phyloP scores from a whole-genome alignment of 352 stramenopile species.

The Pythium dissotocum region DNA sequence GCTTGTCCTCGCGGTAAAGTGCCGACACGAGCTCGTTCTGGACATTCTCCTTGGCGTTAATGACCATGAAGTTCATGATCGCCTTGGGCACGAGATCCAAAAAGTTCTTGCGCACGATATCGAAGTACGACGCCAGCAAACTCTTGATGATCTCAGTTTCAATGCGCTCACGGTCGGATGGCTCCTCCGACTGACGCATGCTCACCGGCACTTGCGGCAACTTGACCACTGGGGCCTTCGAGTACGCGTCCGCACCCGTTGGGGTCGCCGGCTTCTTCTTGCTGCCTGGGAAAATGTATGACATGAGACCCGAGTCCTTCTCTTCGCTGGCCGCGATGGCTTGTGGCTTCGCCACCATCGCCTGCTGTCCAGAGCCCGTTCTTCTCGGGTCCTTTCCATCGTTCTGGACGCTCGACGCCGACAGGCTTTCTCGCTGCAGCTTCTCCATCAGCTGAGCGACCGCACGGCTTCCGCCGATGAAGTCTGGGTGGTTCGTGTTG shows the following conservation, averaged over 20 bases:
- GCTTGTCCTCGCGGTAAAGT: constrained; percentile 96
- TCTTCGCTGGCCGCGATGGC: constrained; percentile 32
- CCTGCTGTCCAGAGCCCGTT: constrained; percentile 23
- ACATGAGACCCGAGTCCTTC: constrained; percentile 70
- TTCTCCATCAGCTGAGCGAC: constrained; percentile 96
- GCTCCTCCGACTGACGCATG: constrained; percentile 95
- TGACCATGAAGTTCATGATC: constrained; percentile 99
- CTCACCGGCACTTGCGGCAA: constrained; percentile 95
- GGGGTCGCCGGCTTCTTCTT: constrained; percentile 40
- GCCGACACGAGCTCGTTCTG: constrained; percentile 97
- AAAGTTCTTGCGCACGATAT: constrained; percentile 99
- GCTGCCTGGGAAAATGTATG: constrained; percentile 69
- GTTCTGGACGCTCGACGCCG: constrained; percentile 28
- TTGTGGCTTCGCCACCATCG: constrained; percentile 12
- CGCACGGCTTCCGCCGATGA: constrained; percentile 95
- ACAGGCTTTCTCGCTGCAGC: constrained; percentile 86
- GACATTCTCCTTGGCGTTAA: constrained; percentile 94
- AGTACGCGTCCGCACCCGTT: constrained; percentile 27
- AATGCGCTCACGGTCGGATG: constrained; percentile 94
- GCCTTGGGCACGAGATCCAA: constrained; percentile 99
- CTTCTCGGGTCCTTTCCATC: constrained; percentile 61
- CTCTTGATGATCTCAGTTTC: constrained; percentile 99
- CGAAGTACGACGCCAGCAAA: constrained; percentile 96
- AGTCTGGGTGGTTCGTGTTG: constrained; percentile 99
- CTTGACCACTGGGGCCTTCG: constrained; percentile 85